Evolutionary conservation across 306 rosid genomes (phyloP).

Genomic region (Ceratonia siliqua): DNA sequence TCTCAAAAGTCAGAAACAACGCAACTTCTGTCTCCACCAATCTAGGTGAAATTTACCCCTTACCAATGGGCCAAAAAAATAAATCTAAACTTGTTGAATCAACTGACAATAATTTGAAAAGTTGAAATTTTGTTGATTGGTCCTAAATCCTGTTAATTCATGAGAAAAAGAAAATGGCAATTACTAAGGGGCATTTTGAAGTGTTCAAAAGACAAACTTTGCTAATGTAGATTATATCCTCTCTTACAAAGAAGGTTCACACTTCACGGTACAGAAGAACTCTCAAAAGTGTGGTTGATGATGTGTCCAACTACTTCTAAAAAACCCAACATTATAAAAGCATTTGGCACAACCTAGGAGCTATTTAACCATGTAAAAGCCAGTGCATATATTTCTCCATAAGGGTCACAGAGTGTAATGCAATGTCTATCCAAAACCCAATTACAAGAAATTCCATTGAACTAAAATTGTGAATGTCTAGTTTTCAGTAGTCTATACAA

Average conservation of each 20-base stretch:
- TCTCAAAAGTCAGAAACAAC: neutral
- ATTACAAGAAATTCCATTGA: neutral
- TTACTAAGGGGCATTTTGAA: constrained; percentile 10
- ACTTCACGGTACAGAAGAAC: constrained; percentile 6
- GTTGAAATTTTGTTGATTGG: neutral
- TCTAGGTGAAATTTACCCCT: neutral
- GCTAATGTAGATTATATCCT: constrained; percentile 4
- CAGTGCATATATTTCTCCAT: neutral
- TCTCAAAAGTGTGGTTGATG: neutral
- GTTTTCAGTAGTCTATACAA: neutral
- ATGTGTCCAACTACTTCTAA: constrained; percentile 21
- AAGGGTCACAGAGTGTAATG: neutral
- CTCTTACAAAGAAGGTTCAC: constrained; percentile 3
- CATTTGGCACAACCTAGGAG: constrained; percentile 8
- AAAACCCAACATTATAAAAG: constrained; percentile 1
- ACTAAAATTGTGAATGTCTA: neutral
- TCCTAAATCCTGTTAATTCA: neutral
- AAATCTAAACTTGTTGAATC: neutral
- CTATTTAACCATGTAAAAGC: constrained; percentile 11
- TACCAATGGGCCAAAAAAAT: neutral
- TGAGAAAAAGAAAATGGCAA: neutral
- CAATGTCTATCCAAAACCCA: neutral
- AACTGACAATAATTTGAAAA: neutral
- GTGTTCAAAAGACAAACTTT: neutral
- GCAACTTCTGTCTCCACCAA: neutral